Evolutionary conservation across 129 eudicot species (phyloP), one percentile per base, ranked within the genome.

Genomic region (Tagetes patula): DNA sequence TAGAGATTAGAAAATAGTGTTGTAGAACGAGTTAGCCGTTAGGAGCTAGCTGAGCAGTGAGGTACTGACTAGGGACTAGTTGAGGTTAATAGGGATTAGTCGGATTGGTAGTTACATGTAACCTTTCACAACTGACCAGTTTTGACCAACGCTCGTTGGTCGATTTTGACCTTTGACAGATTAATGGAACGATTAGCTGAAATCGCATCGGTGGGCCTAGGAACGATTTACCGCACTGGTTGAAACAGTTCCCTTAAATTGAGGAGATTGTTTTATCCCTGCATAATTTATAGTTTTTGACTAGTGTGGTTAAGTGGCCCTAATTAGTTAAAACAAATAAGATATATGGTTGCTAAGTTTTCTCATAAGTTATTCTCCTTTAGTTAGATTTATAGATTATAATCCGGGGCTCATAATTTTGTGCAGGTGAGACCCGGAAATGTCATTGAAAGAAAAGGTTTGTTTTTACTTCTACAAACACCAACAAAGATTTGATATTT

Each of bases 391-490:
- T 20, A 20, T 27, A 58, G 40, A 64, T 42, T 33, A 46, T 70
- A 62, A 71, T 62, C 9, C 0, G 31, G 48, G 37, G 27, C 45
- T 40, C 12, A 40, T 52, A n/a, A 68, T 49, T 72, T 72, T 40
- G 55, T 80, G 88, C 89, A 93, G 98, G 90, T 94, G 69, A 87
- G 88, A 79, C 81, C 88, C 6, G 98, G 98, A 76, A 90, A 94
- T 49, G 88, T 87, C 62, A 85, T 94, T 76, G 85, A 94, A 77
- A 86, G 96, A 72, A 94, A 82, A 90, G 96, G 98, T 90, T 79
- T n/a, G 83, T 61, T 62, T 48, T 33, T 73, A 73, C 69, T 9
- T 62, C 34, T 72, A 37, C 72, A 53, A 48, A 40, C 56, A 52
- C 39, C 31, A 32, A 45, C 66, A 53, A 61, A 12, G 39, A 75